phyloP scores from a whole-genome alignment of 148 eudicot species.

The Rheum nobile region DNA sequence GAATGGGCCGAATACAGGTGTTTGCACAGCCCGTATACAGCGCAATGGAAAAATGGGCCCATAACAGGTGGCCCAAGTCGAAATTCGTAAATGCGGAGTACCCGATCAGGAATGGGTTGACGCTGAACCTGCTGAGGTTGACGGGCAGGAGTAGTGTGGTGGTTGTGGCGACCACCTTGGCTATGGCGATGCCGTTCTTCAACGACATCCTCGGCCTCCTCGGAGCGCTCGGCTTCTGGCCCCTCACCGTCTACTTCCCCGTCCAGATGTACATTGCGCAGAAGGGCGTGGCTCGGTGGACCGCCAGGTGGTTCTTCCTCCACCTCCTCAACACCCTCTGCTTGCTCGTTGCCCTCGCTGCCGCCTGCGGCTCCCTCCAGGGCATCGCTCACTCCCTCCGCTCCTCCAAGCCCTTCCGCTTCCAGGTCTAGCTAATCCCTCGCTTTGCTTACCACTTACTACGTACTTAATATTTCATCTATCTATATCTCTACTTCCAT shows the following conservation, averaged over 20 bases:
- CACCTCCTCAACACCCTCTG: slow-evolving; percentile 21
- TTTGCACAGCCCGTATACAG: slow-evolving; percentile 31
- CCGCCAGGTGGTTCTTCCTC: slow-evolving; percentile 19
- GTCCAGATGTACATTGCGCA: slow-evolving; percentile 23
- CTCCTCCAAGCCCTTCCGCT: slow-evolving; percentile 20
- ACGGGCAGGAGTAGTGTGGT: slow-evolving; percentile 21
- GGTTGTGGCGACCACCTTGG: slow-evolving; percentile 17
- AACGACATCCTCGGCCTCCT: slow-evolving; percentile 28
- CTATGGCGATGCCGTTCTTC: slow-evolving; percentile 35
- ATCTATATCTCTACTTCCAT: no score
- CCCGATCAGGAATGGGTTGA: slow-evolving; percentile 12
- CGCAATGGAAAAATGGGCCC: slow-evolving; percentile 21
- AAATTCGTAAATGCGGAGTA: slow-evolving; percentile 19
- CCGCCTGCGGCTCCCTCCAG: slow-evolving; percentile 25
- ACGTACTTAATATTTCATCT: no score
- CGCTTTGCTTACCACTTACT: neutral
- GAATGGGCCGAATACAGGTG: slow-evolving; percentile 17
- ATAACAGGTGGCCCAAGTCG: slow-evolving; percentile 21
- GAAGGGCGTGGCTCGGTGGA: slow-evolving; percentile 16
- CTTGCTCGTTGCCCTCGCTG: slow-evolving; percentile 25
- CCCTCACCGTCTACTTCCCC: slow-evolving; percentile 28
- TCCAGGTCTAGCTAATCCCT: slow-evolving; percentile 11
- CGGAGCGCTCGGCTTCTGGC: slow-evolving; percentile 32
- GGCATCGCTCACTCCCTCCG: slow-evolving; percentile 20
- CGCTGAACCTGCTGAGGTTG: slow-evolving; percentile 23